Evolutionary conservation across 768 basidiomycete genomes (phyloP), one percentile per base, ranked within the genome.

Genomic region (Xerocomus spinulosus): DNA sequence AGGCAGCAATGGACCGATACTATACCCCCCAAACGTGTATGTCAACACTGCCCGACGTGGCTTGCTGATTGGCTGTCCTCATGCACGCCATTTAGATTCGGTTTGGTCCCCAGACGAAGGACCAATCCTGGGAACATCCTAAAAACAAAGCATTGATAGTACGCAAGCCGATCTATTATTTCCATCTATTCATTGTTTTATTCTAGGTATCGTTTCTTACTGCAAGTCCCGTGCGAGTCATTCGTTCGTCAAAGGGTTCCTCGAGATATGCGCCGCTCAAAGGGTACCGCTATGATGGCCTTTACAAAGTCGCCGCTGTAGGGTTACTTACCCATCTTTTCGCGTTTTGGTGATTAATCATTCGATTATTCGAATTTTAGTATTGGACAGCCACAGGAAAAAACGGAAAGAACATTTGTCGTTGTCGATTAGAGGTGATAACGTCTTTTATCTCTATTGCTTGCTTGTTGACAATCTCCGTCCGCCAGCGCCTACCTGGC

Each of bases 211-310:
- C 68, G 2, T 41, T 17, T n/a, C 12, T 33, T 0, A 62, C 56
- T 12, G 48, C 50, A 28, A 48, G 54, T 0, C 59, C 61, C 1
- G 44, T 67, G 8, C 54, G 66, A n/a, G 59, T 69, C 14, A 26
- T 67, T 29, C 56, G 66, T 15, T 62, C 66, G 8, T 50, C 4
- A 15, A 56, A 4, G 8, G 39, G 44, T 26, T 12, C 6, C 7
- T 67, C 68, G 9, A 46, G 47, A 35, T 67, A 63, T 50, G 59
- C 68, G 5, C 66, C 66, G 10, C 12, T 23, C 2, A 5, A 25
- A 2, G 64, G 63, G 9, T 58, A 55, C 28, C 67, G 66, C 3
- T 67, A 68, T 21, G 66, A 69, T 25, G 66, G 66, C 17, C 34
- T 67, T 3, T 67, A 67, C 43, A 65, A 23, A 29, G 52, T 67